A percentile compares a stretch with the other conserved stretches of the same genome.
Conservation (phyloP, 148 eudicot species). For the Rhododendron kiyosumense region DNA sequence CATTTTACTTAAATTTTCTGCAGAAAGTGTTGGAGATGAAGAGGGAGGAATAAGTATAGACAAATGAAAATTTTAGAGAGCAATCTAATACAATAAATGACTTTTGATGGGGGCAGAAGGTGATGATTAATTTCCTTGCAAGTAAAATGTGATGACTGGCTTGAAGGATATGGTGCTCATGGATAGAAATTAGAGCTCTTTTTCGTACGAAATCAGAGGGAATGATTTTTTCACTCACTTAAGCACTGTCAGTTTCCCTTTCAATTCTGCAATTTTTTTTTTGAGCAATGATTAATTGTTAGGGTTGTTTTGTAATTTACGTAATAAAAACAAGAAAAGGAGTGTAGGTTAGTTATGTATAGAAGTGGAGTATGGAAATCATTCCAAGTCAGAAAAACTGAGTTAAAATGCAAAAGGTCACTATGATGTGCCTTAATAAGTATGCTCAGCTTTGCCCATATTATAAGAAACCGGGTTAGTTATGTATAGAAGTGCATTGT, state of each 20-base stretch:
- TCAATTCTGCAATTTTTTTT: neutral
- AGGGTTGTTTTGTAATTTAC: neutral
- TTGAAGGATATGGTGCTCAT: neutral
- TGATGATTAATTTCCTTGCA: neutral
- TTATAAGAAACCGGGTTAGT: no score
- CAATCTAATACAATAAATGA: neutral
- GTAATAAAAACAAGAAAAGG: neutral
- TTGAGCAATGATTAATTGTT: neutral
- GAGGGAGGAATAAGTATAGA: neutral
- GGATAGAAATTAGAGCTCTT: neutral
- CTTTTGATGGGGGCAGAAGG: neutral
- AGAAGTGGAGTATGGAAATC: neutral
- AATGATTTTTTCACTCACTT: neutral
- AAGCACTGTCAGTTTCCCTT: neutral
- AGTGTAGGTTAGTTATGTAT: neutral
- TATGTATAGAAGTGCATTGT: no score
- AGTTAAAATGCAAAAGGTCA: neutral
- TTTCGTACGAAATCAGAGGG: neutral
- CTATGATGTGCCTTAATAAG: neutral
- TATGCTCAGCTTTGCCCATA: neutral
- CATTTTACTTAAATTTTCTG: neutral
- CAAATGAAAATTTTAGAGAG: neutral
- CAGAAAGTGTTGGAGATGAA: neutral
- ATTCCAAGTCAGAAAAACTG: neutral
- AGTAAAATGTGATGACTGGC: neutral